Conservation (phyloP, 495 filamentous ascomycete species). For the Collariella sp. region DNA sequence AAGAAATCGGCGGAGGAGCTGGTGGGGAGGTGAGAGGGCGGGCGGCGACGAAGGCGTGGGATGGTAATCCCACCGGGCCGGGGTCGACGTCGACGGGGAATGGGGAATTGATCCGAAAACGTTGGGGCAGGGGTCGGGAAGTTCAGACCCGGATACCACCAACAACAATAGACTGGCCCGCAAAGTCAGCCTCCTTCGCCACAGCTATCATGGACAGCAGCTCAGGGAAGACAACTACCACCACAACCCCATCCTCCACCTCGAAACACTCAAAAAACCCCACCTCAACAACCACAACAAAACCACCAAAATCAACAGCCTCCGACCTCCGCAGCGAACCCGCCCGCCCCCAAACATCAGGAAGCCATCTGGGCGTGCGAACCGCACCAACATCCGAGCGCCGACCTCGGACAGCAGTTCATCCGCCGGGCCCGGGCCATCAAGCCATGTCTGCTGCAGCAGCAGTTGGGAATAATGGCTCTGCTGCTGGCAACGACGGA, state of each 20-base stretch:
- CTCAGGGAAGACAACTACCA: not conserved
- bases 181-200: slow-evolving; percentile 38
- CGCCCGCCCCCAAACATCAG: slow-evolving; percentile 40
- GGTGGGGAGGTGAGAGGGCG: slow-evolving; percentile 41
- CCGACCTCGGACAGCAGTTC: not conserved
- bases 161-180: slow-evolving; percentile 19
- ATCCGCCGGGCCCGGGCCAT: not conserved
- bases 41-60: slow-evolving; percentile 24
- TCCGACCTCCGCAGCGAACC: slow-evolving; percentile 37
- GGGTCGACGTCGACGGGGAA: slow-evolving; percentile 8
- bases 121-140: not conserved
- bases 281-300: not conserved
- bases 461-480: not conserved
- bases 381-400: slow-evolving; percentile 15
- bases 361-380: slow-evolving; percentile 30
- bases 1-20: slow-evolving; percentile 45
- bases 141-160: not conserved
- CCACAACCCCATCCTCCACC: not conserved
- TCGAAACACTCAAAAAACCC: too few relatives aligned
- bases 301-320: slow-evolving; percentile 14
- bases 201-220: slow-evolving; percentile 38
- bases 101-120: not conserved
- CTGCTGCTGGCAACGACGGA: too few relatives aligned
- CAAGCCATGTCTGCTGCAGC: not conserved
- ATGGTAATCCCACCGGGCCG: slow-evolving; percentile 5